phyloP scores from a whole-genome alignment of 192 early-diverging fungal species.

The Spizellomyces punctatus region DNA sequence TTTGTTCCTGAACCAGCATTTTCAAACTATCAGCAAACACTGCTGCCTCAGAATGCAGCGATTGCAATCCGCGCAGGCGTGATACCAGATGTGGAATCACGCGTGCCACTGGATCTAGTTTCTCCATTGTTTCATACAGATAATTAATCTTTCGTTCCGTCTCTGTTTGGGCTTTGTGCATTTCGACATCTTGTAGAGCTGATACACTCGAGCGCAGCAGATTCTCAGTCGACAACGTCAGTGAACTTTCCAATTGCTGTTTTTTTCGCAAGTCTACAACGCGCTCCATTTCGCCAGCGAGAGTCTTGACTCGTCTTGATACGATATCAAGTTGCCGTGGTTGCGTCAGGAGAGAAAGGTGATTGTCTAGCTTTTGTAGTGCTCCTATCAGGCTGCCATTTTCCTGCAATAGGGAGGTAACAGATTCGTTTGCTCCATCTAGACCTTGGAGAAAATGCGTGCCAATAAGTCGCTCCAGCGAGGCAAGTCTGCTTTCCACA shows the following conservation, averaged over 20 bases:
- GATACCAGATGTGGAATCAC: constrained; percentile 77
- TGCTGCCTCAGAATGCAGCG: constrained; percentile 80
- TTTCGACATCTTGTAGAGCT: constrained; percentile 14
- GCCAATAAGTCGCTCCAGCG: constrained; percentile 71
- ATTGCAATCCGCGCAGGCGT: constrained; percentile 75
- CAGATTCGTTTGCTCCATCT: constrained; percentile 38
- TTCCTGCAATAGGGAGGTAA: constrained; percentile 32
- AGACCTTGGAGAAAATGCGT: constrained; percentile 61
- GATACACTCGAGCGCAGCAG: constrained; percentile 1
- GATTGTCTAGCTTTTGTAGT: constrained; percentile 70
- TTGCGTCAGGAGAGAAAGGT: constrained; percentile 68
- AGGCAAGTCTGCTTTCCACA: constrained; percentile 68
- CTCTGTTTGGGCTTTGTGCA: constrained; percentile 36
- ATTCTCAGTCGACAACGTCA: constrained; percentile 11
- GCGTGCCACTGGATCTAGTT: constrained; percentile 77
- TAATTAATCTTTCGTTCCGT: constrained; percentile 57
- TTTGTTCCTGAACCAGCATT: constrained; percentile 72
- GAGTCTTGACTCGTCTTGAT: constrained; percentile 58
- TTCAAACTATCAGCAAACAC: constrained; percentile 75
- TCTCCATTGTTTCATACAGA: constrained; percentile 70
- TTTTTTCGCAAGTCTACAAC: constrained; percentile 65
- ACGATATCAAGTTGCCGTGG: constrained; percentile 73
- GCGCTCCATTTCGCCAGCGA: constrained; percentile 68
- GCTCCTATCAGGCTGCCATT: constrained; percentile 52
- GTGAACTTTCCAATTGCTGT: constrained; percentile 34